Evolutionary conservation across 2,329 filamentous ascomycete genomes (phyloP).

Genomic region (Curvularia eragrostidis): DNA sequence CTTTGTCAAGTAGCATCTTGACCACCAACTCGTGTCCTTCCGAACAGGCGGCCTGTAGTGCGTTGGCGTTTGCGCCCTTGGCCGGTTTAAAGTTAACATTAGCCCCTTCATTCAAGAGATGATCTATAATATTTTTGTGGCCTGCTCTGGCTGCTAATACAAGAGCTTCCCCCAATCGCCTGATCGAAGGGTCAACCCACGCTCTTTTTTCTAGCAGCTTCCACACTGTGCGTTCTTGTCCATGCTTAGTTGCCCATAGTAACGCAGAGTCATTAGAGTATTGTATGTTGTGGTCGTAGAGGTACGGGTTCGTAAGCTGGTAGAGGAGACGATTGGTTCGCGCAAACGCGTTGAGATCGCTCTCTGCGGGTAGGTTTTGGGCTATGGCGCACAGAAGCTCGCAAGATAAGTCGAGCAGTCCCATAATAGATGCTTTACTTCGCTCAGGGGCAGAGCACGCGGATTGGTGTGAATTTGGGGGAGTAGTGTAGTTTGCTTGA

Average conservation of each 20-base stretch:
- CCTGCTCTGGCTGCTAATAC: no score
- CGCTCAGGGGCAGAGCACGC: not conserved
- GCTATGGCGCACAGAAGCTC: conserved; percentile 2
- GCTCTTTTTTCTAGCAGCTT: conserved; percentile 4
- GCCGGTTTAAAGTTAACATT: no score
- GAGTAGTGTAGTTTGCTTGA: not conserved
- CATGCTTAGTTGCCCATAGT: conserved; percentile 3
- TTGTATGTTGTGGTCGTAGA: conserved; percentile 5
- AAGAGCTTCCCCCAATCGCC: no score
- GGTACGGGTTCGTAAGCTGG: not conserved
- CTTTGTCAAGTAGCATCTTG: no score
- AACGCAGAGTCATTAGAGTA: conserved; percentile 1
- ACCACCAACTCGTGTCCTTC: no score
- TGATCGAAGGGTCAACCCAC: not conserved
- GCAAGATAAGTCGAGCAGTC: not conserved
- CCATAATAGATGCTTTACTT: not conserved
- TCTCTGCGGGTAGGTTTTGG: conserved; percentile 3
- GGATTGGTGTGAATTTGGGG: not conserved
- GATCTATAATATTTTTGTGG: no score
- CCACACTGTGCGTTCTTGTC: not conserved
- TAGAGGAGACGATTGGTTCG: conserved; percentile 3
- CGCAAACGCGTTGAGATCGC: conserved; percentile 4
- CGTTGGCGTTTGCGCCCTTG: no score
- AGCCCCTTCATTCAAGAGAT: no score
- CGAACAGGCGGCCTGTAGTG: no score